Conservation (phyloP, 1,284 basidiomycete genomes). For the Laetiporus sulphureus region DNA sequence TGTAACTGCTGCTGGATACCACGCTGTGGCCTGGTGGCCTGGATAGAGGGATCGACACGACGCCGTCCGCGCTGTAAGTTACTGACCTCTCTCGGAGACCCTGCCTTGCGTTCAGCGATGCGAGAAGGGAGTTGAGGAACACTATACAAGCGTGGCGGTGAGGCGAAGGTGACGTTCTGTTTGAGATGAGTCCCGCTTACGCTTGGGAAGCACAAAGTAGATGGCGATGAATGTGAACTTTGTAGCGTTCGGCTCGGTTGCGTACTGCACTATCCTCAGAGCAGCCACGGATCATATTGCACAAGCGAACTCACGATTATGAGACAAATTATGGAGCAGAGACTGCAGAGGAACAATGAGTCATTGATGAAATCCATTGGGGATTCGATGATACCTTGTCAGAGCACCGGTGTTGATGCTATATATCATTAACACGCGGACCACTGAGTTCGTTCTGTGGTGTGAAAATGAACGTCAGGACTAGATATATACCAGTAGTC, state of each 20-base stretch:
- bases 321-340: slow-evolving; percentile 1
- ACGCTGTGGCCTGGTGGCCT: not conserved
- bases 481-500: not conserved
- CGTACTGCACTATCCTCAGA: not conserved
- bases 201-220: slow-evolving; percentile 6
- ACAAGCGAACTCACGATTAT: slow-evolving; percentile 1
- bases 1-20: not conserved
- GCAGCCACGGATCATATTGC: not conserved
- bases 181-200: not conserved
- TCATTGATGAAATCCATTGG: not conserved
- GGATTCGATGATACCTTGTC: not conserved
- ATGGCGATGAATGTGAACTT: slow-evolving; percentile 3
- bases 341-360: not conserved
- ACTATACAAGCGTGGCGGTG: not conserved
- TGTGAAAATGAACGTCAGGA: not conserved
- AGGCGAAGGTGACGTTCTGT: not conserved
- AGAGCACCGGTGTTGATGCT: slow-evolving; percentile 5
- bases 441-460: not conserved
- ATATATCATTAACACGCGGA: slow-evolving; percentile 4
- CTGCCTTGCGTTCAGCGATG: slow-evolving; percentile 2
- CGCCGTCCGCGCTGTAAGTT: not conserved
- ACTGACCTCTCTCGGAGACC: slow-evolving; percentile 1
- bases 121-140: slow-evolving; percentile 2
- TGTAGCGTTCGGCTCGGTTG: not conserved
- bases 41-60: slow-evolving; percentile 1